These are phyloP conservation scores for Sodiomyces alkalinus DNA, from an alignment of 2,329 filamentous ascomycete species.

Conservation along the genomic window DNA sequence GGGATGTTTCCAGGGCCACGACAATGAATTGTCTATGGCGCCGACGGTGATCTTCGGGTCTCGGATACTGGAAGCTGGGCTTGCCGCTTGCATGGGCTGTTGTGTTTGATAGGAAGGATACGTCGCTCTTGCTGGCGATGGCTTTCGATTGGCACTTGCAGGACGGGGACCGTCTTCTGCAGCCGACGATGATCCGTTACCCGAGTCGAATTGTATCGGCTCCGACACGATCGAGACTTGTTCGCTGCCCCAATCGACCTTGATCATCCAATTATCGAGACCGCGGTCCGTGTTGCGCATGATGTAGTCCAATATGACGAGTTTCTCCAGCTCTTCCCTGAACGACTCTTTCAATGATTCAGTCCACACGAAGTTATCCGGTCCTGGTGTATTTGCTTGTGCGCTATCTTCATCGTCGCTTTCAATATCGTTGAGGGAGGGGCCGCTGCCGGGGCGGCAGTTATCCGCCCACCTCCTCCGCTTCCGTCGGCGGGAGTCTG, in stretches of 20 bases:
- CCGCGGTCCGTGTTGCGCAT: constrained; percentile 98
- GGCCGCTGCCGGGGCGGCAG: constrained; percentile 6
- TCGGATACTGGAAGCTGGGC: constrained; percentile 25
- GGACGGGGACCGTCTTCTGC: constrained; percentile 44
- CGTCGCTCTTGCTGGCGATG: constrained; percentile 23
- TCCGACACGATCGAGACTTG: constrained; percentile 78
- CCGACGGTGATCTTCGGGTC: constrained; percentile 60
- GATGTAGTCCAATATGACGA: constrained; percentile 95
- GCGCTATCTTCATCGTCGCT: constrained; percentile 31
- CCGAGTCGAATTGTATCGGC: constrained; percentile 52
- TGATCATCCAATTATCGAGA: constrained; percentile 99
- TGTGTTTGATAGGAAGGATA: constrained; percentile 57
- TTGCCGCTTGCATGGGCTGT: constrained; percentile 71
- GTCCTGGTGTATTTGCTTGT: constrained; percentile 23
- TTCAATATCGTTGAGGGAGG: constrained; percentile 25
- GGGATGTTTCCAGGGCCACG: constrained; percentile 98
- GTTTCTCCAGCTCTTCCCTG: constrained; percentile 85
- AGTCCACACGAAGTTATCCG: constrained; percentile 66
- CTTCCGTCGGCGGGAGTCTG: constrained; percentile 50
- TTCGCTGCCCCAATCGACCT: constrained; percentile 73
- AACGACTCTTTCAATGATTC: constrained; percentile 80
- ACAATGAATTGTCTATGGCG: constrained; percentile 94
- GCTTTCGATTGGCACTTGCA: constrained; percentile 33
- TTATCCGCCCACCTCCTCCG: constrained; percentile 32
- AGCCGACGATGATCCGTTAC: constrained; percentile 22